phyloP scores from a whole-genome alignment of 768 basidiomycete species.

The Tylopilus sp. region DNA sequence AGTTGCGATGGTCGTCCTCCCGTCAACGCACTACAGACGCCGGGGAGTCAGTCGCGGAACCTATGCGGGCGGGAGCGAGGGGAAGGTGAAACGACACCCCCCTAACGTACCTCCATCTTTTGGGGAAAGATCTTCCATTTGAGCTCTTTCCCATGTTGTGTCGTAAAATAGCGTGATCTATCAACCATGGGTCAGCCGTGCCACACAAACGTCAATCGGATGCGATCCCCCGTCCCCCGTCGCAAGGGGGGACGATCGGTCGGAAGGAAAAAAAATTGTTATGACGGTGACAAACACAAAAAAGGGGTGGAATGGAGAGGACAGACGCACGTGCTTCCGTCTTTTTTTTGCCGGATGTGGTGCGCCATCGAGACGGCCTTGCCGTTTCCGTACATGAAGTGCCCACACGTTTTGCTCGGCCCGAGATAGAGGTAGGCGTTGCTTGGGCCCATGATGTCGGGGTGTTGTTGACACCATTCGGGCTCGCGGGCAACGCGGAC shows the following conservation, averaged over 20 bases:
- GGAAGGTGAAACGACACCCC: neutral
- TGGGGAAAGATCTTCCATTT: conserved; percentile 69
- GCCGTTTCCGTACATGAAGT: conserved; percentile 67
- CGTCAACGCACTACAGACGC: conserved; percentile 60
- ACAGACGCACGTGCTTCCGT: conserved; percentile 56
- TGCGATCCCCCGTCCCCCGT: too few relatives aligned
- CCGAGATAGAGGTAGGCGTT: conserved; percentile 77
- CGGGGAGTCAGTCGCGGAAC: neutral
- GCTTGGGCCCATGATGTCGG: conserved; percentile 75
- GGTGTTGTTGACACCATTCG: conserved; percentile 64
- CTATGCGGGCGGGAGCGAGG: neutral
- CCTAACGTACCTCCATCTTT: conserved; percentile 60
- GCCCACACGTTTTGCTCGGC: conserved; percentile 56
- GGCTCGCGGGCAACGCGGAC: conserved; percentile 63
- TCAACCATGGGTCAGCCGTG: neutral
- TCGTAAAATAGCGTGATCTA: conserved; percentile 74
- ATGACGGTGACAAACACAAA: neutral
- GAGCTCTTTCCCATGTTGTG: conserved; percentile 63
- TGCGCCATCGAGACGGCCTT: conserved; percentile 54
- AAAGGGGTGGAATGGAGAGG: neutral
- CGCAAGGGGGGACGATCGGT: too few relatives aligned
- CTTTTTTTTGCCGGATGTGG: conserved; percentile 53
- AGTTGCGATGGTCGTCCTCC: conserved; percentile 55
- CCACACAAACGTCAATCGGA: neutral
- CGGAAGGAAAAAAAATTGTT: neutral